Evolutionary conservation across 2,329 filamentous ascomycete genomes (phyloP).

Genomic region (Ampelomyces quisqualis): DNA sequence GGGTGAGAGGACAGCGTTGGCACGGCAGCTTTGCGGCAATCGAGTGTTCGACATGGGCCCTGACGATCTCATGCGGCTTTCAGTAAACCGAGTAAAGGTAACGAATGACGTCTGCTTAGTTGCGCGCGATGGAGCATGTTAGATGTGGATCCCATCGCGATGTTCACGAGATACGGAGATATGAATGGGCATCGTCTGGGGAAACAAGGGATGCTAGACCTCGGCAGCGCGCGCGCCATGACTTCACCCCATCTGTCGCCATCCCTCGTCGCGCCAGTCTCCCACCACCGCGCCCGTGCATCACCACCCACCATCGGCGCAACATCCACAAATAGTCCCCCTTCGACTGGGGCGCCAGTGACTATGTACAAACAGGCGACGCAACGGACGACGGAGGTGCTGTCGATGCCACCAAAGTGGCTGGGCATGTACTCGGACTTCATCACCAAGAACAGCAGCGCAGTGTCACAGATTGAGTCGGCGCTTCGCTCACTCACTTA

Average conservation of each 20-base stretch:
- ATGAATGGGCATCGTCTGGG: constrained; percentile 7
- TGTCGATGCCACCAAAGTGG: constrained; percentile 65
- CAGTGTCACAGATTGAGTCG: constrained; percentile 93
- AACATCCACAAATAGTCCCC: constrained; percentile 11
- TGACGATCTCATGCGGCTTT: too few relatives aligned
- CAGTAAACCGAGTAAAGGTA: too few relatives aligned
- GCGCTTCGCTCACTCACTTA: constrained; percentile 91
- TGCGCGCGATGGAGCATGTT: not conserved
- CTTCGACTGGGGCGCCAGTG: constrained; percentile 21
- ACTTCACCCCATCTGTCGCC: constrained; percentile 30
- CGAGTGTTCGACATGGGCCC: too few relatives aligned
- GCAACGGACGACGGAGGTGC: constrained; percentile 47
- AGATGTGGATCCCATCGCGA: too few relatives aligned
- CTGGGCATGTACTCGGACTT: constrained; percentile 79
- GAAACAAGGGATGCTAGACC: constrained; percentile 22
- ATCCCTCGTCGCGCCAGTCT: constrained; percentile 30
- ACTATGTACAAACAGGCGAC: constrained; percentile 44
- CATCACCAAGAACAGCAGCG: constrained; percentile 90
- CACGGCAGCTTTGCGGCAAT: too few relatives aligned
- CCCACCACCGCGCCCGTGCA: constrained; percentile 13
- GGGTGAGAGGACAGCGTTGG: too few relatives aligned
- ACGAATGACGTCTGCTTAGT: too few relatives aligned
- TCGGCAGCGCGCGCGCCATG: constrained; percentile 34
- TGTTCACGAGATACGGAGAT: not conserved
- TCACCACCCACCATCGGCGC: constrained; percentile 19